A percentile compares a stretch with the other conserved stretches of the same genome.
Conservation (phyloP, 1,284 basidiomycete genomes). For the Sporisorium exsertum region DNA sequence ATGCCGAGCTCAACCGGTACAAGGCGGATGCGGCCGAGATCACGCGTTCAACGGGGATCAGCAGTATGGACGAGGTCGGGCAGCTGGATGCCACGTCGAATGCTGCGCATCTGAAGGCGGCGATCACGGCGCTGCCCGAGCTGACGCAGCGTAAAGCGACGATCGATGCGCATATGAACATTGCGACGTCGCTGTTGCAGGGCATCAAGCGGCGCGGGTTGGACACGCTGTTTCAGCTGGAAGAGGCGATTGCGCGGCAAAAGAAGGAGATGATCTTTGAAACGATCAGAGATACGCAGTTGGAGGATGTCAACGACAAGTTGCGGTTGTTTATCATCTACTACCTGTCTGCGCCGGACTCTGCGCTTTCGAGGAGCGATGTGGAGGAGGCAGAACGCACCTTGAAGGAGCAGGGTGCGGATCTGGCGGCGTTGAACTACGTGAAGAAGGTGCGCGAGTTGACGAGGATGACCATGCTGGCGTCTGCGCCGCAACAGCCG, state of each 20-base stretch:
- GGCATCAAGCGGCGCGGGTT: constrained; percentile 95
- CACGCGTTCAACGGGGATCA: constrained; percentile 94
- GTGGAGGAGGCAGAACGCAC: constrained; percentile 80
- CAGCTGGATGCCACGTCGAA: constrained; percentile 83
- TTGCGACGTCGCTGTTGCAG: constrained; percentile 93
- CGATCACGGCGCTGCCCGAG: constrained; percentile 97
- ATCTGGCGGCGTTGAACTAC: constrained; percentile 90
- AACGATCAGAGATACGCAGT: constrained; percentile 73
- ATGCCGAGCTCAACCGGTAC: constrained; percentile 88
- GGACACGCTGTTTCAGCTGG: constrained; percentile 95
- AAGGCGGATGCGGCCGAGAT: constrained; percentile 97
- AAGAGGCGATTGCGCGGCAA: constrained; percentile 82
- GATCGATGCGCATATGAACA: constrained; percentile 99
- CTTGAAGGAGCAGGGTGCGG: constrained; percentile 72
- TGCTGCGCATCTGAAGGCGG: constrained; percentile 93
- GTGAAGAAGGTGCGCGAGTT: constrained; percentile 92
- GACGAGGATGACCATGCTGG: constrained; percentile 91
- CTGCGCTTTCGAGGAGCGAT: constrained; percentile 84
- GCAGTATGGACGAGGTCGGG: constrained; percentile 89
- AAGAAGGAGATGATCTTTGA: constrained; percentile 79
- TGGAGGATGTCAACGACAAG: constrained; percentile 76
- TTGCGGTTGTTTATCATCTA: constrained; percentile 92
- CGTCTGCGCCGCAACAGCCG: constrained; percentile 78
- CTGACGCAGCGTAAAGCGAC: constrained; percentile 95
- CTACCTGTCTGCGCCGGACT: constrained; percentile 87